Evolutionary conservation across 2,329 filamentous ascomycete genomes (phyloP), one percentile per base, ranked within the genome.

Genomic region (Graphiopsis chlorocephala): DNA sequence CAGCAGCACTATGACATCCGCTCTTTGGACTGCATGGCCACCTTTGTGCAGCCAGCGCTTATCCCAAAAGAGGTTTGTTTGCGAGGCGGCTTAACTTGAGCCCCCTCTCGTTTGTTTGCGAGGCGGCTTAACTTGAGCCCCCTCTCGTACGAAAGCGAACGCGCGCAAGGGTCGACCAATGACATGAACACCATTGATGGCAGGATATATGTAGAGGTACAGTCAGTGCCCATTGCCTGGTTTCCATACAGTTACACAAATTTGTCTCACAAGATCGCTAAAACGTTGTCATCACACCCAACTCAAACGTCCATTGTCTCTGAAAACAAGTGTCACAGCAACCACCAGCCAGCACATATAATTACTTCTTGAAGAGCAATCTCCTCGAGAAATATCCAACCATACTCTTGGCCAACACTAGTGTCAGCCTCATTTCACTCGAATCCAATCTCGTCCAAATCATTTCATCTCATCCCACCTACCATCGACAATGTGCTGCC

Each of bases 401-500:
- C 28, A 53, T 15, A 31, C 12, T 10, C 50, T 53, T 53, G 50
- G 50, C 50, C 50, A 53, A 53, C 25, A 53, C 50, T 53, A 53
- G 50, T 53, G n/a, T 20, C 28, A n/a, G 31, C 29, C 28, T 53
- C 29, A 53, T 53, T 45, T 45, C 38, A 31, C 17, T 31, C 8
- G 3, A 4, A 1, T 20, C 8, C n/a, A 45, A 45, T 10, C 8
- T 45, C 38, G 38, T 53, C 3, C 23, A 26, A 17, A 8, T n/a
- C 50, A 53, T 29, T n/a, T 31, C 50, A 53, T 20, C 28, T 31
- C n/a, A 53, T 20, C 28, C 23, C n/a, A 47, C 14, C 38, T n/a
- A 29, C n/a, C 55, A 59, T 23, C 56, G 11, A 63, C 48, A 29
- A 63, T 63, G 60, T 61, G 29, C 31, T 35, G 52, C 61, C 61